phyloP scores from a whole-genome alignment of 140 eudicot genomes.

The Ambrosia hybrid region DNA sequence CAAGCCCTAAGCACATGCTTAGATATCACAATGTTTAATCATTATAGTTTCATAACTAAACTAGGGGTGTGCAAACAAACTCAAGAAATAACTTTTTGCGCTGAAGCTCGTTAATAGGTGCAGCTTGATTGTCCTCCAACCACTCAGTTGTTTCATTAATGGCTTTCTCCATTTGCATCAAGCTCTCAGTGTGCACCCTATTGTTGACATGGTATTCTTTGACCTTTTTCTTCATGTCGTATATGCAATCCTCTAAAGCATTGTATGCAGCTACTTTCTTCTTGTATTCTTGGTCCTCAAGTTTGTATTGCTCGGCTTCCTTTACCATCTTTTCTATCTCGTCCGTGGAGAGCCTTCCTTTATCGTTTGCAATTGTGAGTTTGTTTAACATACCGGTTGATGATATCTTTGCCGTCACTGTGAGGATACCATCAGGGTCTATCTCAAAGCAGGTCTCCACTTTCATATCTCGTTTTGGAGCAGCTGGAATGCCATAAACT shows the following conservation, averaged over 20 bases:
- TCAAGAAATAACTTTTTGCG: constrained; percentile 18
- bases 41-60: neutral
- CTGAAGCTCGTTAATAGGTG: constrained; percentile 9
- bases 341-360: constrained; percentile 19
- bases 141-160: constrained; percentile 17
- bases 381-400: constrained; percentile 6
- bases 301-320: constrained; percentile 22
- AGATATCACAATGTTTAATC: neutral
- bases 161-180: constrained; percentile 12
- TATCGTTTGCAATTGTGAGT: constrained; percentile 8
- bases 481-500: constrained; percentile 16
- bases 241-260: constrained; percentile 23
- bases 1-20: neutral
- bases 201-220: neutral
- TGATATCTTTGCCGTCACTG: constrained; percentile 18
- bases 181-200: neutral
- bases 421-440: constrained; percentile 28
- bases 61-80: constrained; percentile 21
- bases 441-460: constrained; percentile 13
- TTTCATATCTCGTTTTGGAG: constrained; percentile 3
- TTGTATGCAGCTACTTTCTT: constrained; percentile 20
- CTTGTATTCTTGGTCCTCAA: constrained; percentile 19
- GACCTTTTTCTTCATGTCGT: constrained; percentile 22
- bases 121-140: constrained; percentile 16
- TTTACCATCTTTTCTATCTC: constrained; percentile 20